phyloP scores from a whole-genome alignment of 176 grass and related monocot genomes.

The Rhynchospora tenuis region DNA sequence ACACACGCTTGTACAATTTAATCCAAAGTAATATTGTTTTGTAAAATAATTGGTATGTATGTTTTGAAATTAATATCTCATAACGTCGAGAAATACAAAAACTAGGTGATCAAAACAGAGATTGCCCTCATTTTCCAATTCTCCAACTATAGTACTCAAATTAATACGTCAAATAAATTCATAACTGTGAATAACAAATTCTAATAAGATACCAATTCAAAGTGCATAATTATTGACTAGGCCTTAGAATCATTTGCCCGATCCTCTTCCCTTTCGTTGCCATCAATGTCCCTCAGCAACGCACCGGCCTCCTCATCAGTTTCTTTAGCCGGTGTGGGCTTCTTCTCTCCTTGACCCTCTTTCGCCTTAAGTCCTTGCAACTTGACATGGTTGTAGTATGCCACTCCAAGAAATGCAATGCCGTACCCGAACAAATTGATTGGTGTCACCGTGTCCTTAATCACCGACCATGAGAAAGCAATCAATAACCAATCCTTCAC shows the following conservation, averaged over 20 bases:
- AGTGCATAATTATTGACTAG: neutral
- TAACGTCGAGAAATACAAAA: neutral
- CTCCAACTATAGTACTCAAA: neutral
- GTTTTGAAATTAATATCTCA: neutral
- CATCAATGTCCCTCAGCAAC: slow-evolving; percentile 27
- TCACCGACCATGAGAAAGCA: slow-evolving; percentile 54
- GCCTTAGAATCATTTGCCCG: neutral
- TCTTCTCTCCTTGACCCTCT: slow-evolving; percentile 30
- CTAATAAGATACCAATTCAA: neutral
- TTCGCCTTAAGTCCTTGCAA: slow-evolving; percentile 48
- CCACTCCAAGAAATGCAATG: slow-evolving; percentile 52
- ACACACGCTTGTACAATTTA: neutral
- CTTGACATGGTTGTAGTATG: slow-evolving; percentile 55
- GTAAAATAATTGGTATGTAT: neutral
- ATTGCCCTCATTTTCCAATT: neutral
- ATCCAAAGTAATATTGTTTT: neutral
- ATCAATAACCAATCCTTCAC: slow-evolving; percentile 60
- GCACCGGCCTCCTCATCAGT: slow-evolving; percentile 31
- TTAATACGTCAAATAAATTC: slow-evolving; percentile 8
- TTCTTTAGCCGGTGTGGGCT: neutral
- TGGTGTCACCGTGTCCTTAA: slow-evolving; percentile 41
- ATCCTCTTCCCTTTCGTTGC: neutral
- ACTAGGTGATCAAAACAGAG: neutral
- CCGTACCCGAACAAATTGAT: slow-evolving; percentile 47
- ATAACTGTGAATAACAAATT: slow-evolving; percentile 3